Percentiles rank a stretch among this genome's conserved stretches.
Evolutionary conservation across 225 moss, liverwort and hornwort species (phyloP).

Genomic region (Bryum argenteum): DNA sequence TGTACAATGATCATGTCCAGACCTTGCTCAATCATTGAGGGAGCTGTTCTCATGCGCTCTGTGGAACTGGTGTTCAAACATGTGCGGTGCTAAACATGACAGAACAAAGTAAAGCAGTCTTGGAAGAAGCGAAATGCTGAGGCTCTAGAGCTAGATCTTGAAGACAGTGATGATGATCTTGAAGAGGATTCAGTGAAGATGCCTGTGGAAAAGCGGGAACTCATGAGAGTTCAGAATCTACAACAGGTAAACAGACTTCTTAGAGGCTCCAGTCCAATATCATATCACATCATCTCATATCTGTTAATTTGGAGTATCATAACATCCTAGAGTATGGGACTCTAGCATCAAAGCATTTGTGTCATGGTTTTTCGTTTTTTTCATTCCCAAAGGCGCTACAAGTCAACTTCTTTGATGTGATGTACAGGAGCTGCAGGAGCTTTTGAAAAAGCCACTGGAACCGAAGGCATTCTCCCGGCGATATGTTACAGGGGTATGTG

Average conservation of each 20-base stretch:
- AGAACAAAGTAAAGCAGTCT: constrained; percentile 77
- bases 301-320: background rate
- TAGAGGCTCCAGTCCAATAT: background rate
- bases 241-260: constrained; percentile 55
- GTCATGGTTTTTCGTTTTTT: background rate
- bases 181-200: constrained; percentile 45
- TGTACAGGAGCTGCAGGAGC: constrained; percentile 69
- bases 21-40: background rate
- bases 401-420: constrained; percentile 20
- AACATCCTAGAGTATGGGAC: background rate
- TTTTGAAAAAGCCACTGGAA: constrained; percentile 76
- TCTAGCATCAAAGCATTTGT: background rate
- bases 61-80: background rate
- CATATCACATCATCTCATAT: background rate
- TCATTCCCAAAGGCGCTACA: background rate
- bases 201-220: constrained; percentile 53
- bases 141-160: constrained; percentile 76
- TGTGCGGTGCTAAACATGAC: constrained; percentile 17
- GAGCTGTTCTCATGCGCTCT: background rate
- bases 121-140: constrained; percentile 86
- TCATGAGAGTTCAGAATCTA: constrained; percentile 52
- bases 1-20: background rate
- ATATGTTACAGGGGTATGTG: constrained; percentile 78
- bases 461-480: constrained; percentile 92
- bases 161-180: constrained; percentile 79